phyloP scores from a whole-genome alignment of 352 stramenopile species.

The Globisporangium mamillatum region DNA sequence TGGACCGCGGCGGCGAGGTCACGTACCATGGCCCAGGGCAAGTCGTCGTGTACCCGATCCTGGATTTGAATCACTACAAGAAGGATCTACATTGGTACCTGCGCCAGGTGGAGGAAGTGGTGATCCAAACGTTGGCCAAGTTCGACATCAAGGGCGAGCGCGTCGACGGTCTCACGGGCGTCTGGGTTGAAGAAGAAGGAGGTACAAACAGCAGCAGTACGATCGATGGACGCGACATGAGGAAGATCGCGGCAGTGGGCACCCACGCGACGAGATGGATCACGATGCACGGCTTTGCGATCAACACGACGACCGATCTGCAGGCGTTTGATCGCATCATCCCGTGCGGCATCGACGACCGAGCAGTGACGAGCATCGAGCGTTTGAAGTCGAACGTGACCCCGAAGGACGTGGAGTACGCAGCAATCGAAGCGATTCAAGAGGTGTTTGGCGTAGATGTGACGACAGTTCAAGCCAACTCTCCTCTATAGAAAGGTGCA shows the following conservation, averaged over 20 bases:
- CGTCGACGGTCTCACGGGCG: conserved; percentile 91
- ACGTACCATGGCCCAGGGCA: conserved; percentile 98
- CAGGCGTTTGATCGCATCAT: conserved; percentile 94
- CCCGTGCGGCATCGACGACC: conserved; percentile 95
- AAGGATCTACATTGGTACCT: conserved; percentile 98
- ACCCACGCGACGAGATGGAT: conserved; percentile 96
- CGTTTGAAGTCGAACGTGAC: conserved; percentile 45
- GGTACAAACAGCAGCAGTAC: conserved; percentile 15
- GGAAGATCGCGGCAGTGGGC: conserved; percentile 96
- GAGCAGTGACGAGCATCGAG: conserved; percentile 81
- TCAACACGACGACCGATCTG: conserved; percentile 96
- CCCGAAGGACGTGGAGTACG: conserved; percentile 60
- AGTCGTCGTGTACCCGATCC: conserved; percentile 96
- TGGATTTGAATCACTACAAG: conserved; percentile 94
- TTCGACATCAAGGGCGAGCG: conserved; percentile 89
- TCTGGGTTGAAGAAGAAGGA: conserved; percentile 92
- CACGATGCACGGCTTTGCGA: conserved; percentile 97
- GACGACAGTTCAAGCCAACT: conserved; percentile 34
- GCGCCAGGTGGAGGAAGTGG: conserved; percentile 93
- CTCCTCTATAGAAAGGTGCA: conserved; percentile 27
- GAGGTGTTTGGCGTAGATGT: conserved; percentile 76
- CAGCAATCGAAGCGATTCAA: conserved; percentile 56
- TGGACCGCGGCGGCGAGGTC: conserved; percentile 98
- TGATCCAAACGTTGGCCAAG: conserved; percentile 90
- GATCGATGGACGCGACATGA: conserved; percentile 48